These are phyloP conservation scores for Boeremia lycopersici DNA, from an alignment of 2,329 filamentous ascomycete species.

Conservation along the genomic window DNA sequence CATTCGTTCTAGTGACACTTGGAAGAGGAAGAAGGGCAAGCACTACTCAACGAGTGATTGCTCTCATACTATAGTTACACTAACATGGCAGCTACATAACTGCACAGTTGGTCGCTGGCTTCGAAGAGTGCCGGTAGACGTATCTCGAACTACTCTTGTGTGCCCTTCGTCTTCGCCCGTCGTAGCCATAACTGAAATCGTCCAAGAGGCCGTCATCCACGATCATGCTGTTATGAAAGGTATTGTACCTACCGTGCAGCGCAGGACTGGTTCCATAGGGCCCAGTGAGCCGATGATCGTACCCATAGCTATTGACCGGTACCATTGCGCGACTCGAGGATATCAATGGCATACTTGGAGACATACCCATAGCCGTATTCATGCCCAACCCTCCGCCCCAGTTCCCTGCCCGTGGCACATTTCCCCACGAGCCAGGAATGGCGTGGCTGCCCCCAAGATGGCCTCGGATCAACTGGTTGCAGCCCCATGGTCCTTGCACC, in stretches of 20 bases:
- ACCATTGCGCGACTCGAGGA: conserved; percentile 17
- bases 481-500: conserved; percentile 41
- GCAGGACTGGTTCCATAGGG: conserved; percentile 20
- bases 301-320: conserved; percentile 15
- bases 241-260: conserved; percentile 7
- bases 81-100: conserved; percentile 21
- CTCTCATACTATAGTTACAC: not conserved
- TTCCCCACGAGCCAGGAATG: conserved; percentile 36
- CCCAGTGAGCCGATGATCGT: conserved; percentile 30
- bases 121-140: conserved; percentile 27
- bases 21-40: not conserved
- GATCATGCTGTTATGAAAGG: conserved; percentile 1
- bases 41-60: not conserved
- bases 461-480: conserved; percentile 39
- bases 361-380: conserved; percentile 8
- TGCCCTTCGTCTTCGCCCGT: conserved; percentile 16
- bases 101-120: conserved; percentile 27
- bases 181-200: conserved; percentile 5
- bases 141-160: conserved; percentile 26
- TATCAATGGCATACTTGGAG: conserved; percentile 2
- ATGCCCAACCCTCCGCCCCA: conserved; percentile 8
- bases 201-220: conserved; percentile 9
- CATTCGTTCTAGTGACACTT: not conserved
- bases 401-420: conserved; percentile 20
- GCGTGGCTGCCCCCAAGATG: conserved; percentile 33